Evolutionary conservation across 2,329 filamentous ascomycete genomes (phyloP).

Genomic region (Colletotrichum costaricense): DNA sequence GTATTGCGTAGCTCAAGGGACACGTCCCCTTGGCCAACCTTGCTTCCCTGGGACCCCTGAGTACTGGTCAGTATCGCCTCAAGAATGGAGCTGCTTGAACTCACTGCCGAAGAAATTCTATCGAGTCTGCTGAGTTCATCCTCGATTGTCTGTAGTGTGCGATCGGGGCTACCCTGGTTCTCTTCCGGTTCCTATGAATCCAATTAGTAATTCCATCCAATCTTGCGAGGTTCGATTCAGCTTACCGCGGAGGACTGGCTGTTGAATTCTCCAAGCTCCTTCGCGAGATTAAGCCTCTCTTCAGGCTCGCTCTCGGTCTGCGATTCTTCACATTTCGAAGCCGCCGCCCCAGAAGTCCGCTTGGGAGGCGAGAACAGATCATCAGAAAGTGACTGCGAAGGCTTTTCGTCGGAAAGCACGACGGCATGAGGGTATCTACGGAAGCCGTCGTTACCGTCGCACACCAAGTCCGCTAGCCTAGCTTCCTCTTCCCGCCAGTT

Average conservation of each 20-base stretch:
- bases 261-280: not conserved
- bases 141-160: not conserved
- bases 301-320: not conserved
- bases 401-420: not conserved
- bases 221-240: not conserved
- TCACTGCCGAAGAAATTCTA: not conserved
- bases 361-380: not conserved
- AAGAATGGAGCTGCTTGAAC: not conserved
- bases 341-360: not conserved
- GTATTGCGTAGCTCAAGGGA: not conserved
- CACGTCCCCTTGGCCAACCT: not conserved
- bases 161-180: not conserved
- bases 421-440: not conserved
- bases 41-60: not conserved
- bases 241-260: not conserved
- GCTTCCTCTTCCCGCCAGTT: slow-evolving; percentile 4
- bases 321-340: not conserved
- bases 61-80: not conserved
- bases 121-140: not conserved
- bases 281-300: not conserved
- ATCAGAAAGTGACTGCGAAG: not conserved
- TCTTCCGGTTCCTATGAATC: not conserved
- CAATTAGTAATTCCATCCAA: not conserved
- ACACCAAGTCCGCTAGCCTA: not conserved
- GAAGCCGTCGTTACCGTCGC: not conserved